Evolutionary conservation across 768 basidiomycete species (phyloP).

Genomic region (Xanthoconium stramineum): DNA sequence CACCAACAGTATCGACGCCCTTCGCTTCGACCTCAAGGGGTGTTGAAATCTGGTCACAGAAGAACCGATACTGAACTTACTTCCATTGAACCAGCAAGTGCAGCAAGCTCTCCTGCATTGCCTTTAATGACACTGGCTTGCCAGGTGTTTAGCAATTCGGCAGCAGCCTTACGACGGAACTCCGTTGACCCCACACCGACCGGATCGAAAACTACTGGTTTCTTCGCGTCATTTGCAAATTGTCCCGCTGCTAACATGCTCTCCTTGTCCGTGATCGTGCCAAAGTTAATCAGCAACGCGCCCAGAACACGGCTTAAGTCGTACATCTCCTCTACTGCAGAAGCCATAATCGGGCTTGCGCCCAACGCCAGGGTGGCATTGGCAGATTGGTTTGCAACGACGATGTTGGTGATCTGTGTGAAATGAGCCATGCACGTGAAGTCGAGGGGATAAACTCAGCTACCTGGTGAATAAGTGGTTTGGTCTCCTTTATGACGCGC

Average conservation of each 20-base stretch:
- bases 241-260: constrained; percentile 76
- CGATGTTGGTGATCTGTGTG: constrained; percentile 80
- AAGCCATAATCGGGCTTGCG: constrained; percentile 94
- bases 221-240: constrained; percentile 63
- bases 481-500: constrained; percentile 44
- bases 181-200: constrained; percentile 85
- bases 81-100: constrained; percentile 72
- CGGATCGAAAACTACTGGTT: constrained; percentile 86
- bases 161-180: constrained; percentile 54
- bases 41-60: background rate
- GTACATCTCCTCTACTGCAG: constrained; percentile 75
- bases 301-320: constrained; percentile 66
- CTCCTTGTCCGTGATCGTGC: constrained; percentile 66
- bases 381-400: constrained; percentile 86
- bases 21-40: constrained; percentile 57
- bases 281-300: constrained; percentile 83
- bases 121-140: constrained; percentile 93
- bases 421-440: background rate
- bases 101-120: constrained; percentile 85
- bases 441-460: background rate
- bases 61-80: constrained; percentile 33
- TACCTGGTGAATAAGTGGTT: constrained; percentile 83
- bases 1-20: constrained; percentile 85
- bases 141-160: constrained; percentile 71
- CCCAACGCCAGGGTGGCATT: constrained; percentile 86